Base-by-base conservation (phyloP, 306 rosid genomes). In the Boehmeria nivea region DNA sequence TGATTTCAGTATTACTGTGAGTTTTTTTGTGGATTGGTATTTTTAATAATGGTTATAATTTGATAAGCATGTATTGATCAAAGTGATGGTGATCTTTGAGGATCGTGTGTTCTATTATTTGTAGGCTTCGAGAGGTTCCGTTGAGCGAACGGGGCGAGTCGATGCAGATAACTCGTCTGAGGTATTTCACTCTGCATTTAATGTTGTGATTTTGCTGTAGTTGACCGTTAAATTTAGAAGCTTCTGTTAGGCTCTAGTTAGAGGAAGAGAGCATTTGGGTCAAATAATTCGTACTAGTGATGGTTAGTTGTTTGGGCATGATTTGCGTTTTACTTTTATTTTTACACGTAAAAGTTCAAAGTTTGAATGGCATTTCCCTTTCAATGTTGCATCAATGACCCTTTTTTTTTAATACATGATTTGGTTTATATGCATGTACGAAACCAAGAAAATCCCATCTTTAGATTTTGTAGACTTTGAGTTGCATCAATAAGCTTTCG, bases 41-140 rank as follows among this genome's bases (percentile, higher is more conserved):
- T 37, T 64, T 21, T 36, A 51, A 26, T 62, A 40, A 5, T 40
- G 45, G 45, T 4, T n/a, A 39, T n/a, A n/a, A n/a, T n/a, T n/a
- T n/a, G n/a, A n/a, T n/a, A n/a, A n/a, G n/a, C n/a, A n/a, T n/a
- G 39, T 39, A 2, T 6, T 11, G 55, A 28, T 51, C 36, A 21
- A 42, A 46, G 27, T 38, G 15, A 25, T 19, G 51, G 26, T 42
- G 51, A 18, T 76, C 2, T 49, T 33, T 62, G 21, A 11, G 42
- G 43, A 18, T 60, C 18, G 23, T 73, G 15, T 52, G 27, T 3
- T 60, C 8, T 63, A 54, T 54, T 36, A 12, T 3, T 57, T 65
- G 63, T 54, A 85, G 96, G 88, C 76, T 64, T 67, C 94, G 24
- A 85, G 72, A 65, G 76, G 75, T 62, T 69, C 57, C 59, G 46